phyloP scores from a whole-genome alignment of 371 early-diverging fungal genomes.

The Mortierella sp. region DNA sequence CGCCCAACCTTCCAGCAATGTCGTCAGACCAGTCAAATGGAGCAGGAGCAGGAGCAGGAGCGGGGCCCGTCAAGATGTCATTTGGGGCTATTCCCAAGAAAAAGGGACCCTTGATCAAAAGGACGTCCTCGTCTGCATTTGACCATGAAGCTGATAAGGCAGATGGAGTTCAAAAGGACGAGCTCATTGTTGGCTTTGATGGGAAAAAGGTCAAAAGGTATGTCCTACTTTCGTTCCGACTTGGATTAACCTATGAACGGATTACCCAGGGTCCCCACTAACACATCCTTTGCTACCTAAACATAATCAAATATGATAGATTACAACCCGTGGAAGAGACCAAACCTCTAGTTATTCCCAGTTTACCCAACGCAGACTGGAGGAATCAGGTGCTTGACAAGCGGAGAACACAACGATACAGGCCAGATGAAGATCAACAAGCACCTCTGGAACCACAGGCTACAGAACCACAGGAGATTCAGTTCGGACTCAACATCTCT shows the following conservation, averaged over 20 bases:
- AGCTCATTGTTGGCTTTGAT: constrained; percentile 63
- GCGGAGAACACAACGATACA: constrained; percentile 52
- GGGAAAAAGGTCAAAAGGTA: constrained; percentile 66
- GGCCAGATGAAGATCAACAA: constrained; percentile 49
- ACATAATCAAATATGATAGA: constrained; percentile 29
- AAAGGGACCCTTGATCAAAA: constrained; percentile 27
- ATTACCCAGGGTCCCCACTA: not conserved
- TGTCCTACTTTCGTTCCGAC: not conserved
- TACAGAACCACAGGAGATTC: constrained; percentile 14
- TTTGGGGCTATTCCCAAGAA: constrained; percentile 25
- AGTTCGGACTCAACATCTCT: constrained; percentile 54
- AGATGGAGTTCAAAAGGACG: constrained; percentile 53
- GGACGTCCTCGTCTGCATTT: constrained; percentile 14
- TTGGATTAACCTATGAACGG: too few species aligned
- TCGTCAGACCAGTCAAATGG: constrained; percentile 35
- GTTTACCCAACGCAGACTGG: constrained; percentile 62
- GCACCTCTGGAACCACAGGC: constrained; percentile 5
- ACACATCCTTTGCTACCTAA: constrained; percentile 1
- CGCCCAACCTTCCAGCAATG: constrained; percentile 12
- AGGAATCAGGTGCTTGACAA: constrained; percentile 56
- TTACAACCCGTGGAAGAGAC: constrained; percentile 54
- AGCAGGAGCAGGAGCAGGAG: not conserved
- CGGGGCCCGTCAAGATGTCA: constrained; percentile 37
- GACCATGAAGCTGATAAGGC: constrained; percentile 57
- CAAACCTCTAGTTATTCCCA: constrained; percentile 59